phyloP scores from a whole-genome alignment of 306 rosid species.

The Citrullus amarus region DNA sequence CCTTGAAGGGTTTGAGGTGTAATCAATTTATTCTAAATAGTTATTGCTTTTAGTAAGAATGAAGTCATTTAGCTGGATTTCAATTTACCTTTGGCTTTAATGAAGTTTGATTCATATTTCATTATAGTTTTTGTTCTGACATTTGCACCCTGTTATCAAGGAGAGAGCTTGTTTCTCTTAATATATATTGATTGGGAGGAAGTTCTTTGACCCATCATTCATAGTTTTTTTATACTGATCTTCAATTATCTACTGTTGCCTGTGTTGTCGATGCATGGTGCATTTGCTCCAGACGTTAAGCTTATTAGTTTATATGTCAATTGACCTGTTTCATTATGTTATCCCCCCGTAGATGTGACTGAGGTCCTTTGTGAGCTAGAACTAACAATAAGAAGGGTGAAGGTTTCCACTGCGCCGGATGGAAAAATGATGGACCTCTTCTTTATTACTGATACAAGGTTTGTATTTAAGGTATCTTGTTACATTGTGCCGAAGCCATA shows the following conservation, averaged over 20 bases:
- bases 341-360: constrained; percentile 31
- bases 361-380: constrained; percentile 44
- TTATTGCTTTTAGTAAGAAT: not conserved
- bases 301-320: not conserved
- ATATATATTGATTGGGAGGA: not conserved
- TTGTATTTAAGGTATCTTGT: constrained; percentile 7
- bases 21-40: not conserved
- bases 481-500: not conserved
- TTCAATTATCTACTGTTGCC: not conserved
- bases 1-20: not conserved
- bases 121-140: not conserved
- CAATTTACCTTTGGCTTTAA: not conserved
- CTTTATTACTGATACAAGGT: constrained; percentile 52
- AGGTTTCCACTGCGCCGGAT: constrained; percentile 49
- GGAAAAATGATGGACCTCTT: constrained; percentile 53
- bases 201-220: not conserved
- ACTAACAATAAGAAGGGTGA: constrained; percentile 42
- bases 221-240: not conserved
- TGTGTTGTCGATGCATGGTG: not conserved
- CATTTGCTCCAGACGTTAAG: not conserved
- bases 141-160: not conserved
- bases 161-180: not conserved
- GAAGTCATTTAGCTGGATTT: not conserved
- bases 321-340: not conserved
- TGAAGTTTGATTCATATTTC: not conserved